Conservation (phyloP, 1,284 basidiomycete species). For the Ganoderma resinaceum region DNA sequence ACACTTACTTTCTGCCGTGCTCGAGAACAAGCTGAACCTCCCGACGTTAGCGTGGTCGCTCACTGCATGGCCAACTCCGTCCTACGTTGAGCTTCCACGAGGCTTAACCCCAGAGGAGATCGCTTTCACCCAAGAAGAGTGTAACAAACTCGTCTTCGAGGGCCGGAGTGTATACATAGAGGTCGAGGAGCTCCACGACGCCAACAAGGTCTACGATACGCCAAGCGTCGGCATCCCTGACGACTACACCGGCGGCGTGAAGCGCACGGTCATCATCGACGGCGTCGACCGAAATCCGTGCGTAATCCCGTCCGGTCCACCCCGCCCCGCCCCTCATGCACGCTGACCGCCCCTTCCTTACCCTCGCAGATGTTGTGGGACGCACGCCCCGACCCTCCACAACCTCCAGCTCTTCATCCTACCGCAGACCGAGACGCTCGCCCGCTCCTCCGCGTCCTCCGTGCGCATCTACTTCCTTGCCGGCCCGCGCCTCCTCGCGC, state of each 20-base stretch:
- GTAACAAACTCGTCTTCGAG: conserved; percentile 72
- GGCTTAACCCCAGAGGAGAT: conserved; percentile 74
- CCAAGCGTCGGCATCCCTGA: conserved; percentile 63
- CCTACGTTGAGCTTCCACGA: conserved; percentile 82
- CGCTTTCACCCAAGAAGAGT: conserved; percentile 64
- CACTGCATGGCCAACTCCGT: conserved; percentile 69
- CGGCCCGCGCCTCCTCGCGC: conserved; percentile 75
- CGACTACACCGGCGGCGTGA: conserved; percentile 81
- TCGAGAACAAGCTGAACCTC: conserved; percentile 73
- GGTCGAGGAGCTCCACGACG: conserved; percentile 62
- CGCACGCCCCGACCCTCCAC: conserved; percentile 77
- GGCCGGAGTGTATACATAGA: conserved; percentile 70
- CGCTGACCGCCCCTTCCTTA: not conserved
- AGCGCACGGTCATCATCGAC: conserved; percentile 83
- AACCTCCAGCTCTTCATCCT: conserved; percentile 77
- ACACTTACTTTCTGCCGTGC: conserved; percentile 83
- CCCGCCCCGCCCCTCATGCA: not conserved
- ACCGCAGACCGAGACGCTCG: conserved; percentile 66
- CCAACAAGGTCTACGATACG: conserved; percentile 35
- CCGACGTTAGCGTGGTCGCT: conserved; percentile 88
- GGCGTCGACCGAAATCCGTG: conserved; percentile 82
- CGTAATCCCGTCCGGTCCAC: conserved; percentile 33
- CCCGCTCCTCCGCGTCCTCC: conserved; percentile 64
- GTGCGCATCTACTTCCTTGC: conserved; percentile 82
- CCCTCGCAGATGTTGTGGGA: conserved; percentile 81